A percentile compares a stretch with the other conserved stretches of the same genome.
Evolutionary conservation across 768 basidiomycete species (phyloP).

Genomic region (Russula compacta): DNA sequence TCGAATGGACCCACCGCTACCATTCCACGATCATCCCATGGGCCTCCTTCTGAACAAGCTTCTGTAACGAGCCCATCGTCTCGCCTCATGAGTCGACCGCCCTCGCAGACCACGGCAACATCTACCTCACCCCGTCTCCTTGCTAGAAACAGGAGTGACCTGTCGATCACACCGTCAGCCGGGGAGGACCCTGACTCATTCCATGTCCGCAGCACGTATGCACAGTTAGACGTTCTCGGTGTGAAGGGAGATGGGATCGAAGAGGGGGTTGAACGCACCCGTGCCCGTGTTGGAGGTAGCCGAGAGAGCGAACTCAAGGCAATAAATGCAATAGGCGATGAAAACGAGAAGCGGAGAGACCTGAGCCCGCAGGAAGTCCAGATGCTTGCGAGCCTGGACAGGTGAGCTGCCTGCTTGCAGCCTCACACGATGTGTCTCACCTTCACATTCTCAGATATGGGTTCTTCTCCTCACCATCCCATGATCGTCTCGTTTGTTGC

Average conservation of each 20-base stretch:
- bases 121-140: slow-evolving; percentile 15
- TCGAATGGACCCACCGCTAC: not conserved
- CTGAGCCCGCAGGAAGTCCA: slow-evolving; percentile 66
- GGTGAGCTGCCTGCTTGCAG: slow-evolving; percentile 41
- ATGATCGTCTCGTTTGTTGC: slow-evolving; percentile 78
- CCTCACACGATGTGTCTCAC: not conserved
- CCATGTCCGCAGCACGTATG: slow-evolving; percentile 81
- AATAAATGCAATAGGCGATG: slow-evolving; percentile 45
- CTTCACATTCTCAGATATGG: slow-evolving; percentile 58
- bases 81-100: slow-evolving; percentile 1
- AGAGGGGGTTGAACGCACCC: slow-evolving; percentile 88
- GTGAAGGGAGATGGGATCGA: slow-evolving; percentile 93
- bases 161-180: slow-evolving; percentile 60
- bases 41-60: slow-evolving; percentile 5
- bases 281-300: slow-evolving; percentile 54
- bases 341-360: slow-evolving; percentile 53
- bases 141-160: slow-evolving; percentile 31
- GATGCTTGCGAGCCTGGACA: slow-evolving; percentile 71
- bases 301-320: slow-evolving; percentile 52
- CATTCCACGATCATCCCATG: not conserved
- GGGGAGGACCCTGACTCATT: slow-evolving; percentile 78
- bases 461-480: slow-evolving; percentile 72
- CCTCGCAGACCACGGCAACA: slow-evolving; percentile 9
- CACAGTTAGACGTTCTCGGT: slow-evolving; percentile 79
- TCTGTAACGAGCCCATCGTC: slow-evolving; percentile 1